phyloP scores from a whole-genome alignment of 495 filamentous ascomycete species.

The Aspergillus carlsbadensis region DNA sequence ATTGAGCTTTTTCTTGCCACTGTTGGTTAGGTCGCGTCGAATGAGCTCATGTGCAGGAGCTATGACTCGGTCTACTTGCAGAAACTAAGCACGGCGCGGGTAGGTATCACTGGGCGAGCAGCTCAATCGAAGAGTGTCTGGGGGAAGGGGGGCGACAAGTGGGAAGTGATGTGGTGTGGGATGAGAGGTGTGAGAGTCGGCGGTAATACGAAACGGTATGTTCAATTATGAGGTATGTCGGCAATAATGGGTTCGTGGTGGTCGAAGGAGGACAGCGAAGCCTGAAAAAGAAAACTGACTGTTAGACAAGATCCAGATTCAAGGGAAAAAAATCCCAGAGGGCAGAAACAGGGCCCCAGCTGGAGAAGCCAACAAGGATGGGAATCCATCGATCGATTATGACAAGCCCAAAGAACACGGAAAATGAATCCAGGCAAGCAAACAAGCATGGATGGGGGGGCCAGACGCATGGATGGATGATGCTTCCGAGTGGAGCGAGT shows the following conservation, averaged over 20 bases:
- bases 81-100: neutral
- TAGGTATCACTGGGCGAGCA: neutral
- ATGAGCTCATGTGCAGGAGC: neutral
- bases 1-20: conserved; percentile 2
- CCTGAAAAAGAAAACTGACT: neutral
- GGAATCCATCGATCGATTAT: neutral
- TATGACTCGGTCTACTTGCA: neutral
- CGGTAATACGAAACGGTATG: neutral
- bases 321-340: neutral
- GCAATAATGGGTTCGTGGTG: neutral
- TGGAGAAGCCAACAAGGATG: neutral
- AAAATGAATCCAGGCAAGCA: conserved; percentile 5
- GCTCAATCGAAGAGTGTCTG: neutral
- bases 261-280: neutral
- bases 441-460: conserved; percentile 3
- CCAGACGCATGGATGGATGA: neutral
- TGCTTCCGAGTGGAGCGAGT: neutral
- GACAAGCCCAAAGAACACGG: neutral
- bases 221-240: neutral
- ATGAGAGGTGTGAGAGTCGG: neutral
- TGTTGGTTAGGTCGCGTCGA: neutral
- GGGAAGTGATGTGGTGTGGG: no score
- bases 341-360: conserved; percentile 3
- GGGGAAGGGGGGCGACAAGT: neutral
- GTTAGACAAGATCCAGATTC: neutral